Evolutionary conservation across 805 yeast species (phyloP), one percentile per base, ranked within the genome.

Genomic region (Kodamaea neixiangensis): DNA sequence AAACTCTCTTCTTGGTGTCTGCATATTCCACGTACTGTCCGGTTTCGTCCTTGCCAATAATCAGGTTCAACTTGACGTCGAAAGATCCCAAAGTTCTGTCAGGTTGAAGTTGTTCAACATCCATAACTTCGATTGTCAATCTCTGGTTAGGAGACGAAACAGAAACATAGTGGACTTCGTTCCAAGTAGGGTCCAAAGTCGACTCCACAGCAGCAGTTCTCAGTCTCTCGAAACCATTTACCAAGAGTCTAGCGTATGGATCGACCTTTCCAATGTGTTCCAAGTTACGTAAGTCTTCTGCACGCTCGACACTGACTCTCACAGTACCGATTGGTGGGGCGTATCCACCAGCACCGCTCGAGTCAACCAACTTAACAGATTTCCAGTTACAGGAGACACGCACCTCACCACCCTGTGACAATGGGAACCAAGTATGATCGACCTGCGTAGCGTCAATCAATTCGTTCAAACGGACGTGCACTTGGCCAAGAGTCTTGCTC

Each of bases 271-370:
- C 98, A 53, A 94, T 77, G 49, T 82, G 86, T 67, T 93, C 97
- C 69, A 92, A 77, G 68, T 94, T 93, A 53, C 87, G 80, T 62
- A 94, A 79, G 54, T 83, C 86, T 50, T 78, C 80, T 40, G 96
- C 97, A 54, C 78, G 79, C 57, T 80, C 81, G 53, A 94, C 68
- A 52, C 79, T 75, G 22, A 94, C 76, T 63, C 97, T 83, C 5
- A 92, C 78, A 31, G 87, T 93, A 65, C 99, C 99, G 64, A 93
- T 86, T 46, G 99, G 99, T 51, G 90, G 90, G n/a, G 90, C 82
- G 71, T 91, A 93, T 47, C 93, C 94, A 58, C 85, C 82, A 18
- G 88, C 71, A 54, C 90, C 89, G 37, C 83, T 69, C 14, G 86
- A 87, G 47, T 84, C 82, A 18, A 76, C 68, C 61, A 93, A 70